Evolutionary conservation across 495 filamentous ascomycete genomes (phyloP).

Genomic region (Massariosphaeria phaeospora): DNA sequence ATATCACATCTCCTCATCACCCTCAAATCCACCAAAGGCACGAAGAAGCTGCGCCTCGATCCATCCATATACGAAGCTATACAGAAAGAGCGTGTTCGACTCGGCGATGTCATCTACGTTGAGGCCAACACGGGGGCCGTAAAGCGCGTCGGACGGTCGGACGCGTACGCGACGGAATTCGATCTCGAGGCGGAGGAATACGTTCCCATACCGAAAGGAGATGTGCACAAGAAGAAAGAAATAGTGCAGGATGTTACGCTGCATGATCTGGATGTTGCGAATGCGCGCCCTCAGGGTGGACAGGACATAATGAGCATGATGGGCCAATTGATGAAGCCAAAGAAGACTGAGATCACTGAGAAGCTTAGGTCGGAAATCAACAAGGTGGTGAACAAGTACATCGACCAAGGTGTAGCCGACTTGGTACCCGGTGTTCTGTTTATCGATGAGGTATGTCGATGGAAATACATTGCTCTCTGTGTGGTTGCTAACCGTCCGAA

Average conservation of each 20-base stretch:
- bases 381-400: slow-evolving; percentile 97
- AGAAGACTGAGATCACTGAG: slow-evolving; percentile 97
- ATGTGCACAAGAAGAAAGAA: slow-evolving; percentile 99
- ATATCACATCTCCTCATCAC: slow-evolving; percentile 86
- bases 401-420: slow-evolving; percentile 96
- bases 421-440: slow-evolving; percentile 95
- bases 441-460: slow-evolving; percentile 86
- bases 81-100: slow-evolving; percentile 92
- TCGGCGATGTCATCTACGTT: slow-evolving; percentile 97
- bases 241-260: slow-evolving; percentile 98
- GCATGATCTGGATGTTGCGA: slow-evolving; percentile 94
- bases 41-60: slow-evolving; percentile 93
- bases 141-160: slow-evolving; percentile 89
- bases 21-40: slow-evolving; percentile 84
- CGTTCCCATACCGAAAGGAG: slow-evolving; percentile 95
- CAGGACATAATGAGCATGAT: slow-evolving; percentile 99
- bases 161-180: slow-evolving; percentile 96
- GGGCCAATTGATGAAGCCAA: slow-evolving; percentile 97
- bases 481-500: slow-evolving; percentile 36
- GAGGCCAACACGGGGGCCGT: slow-evolving; percentile 97
- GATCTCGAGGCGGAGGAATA: slow-evolving; percentile 98
- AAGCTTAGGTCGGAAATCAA: slow-evolving; percentile 94
- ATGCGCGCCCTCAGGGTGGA: slow-evolving; percentile 87
- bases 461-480: slow-evolving; percentile 3
- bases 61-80: slow-evolving; percentile 98